Conservation (phyloP, 2,329 filamentous ascomycete genomes). For the Colletotrichum shisoi region DNA sequence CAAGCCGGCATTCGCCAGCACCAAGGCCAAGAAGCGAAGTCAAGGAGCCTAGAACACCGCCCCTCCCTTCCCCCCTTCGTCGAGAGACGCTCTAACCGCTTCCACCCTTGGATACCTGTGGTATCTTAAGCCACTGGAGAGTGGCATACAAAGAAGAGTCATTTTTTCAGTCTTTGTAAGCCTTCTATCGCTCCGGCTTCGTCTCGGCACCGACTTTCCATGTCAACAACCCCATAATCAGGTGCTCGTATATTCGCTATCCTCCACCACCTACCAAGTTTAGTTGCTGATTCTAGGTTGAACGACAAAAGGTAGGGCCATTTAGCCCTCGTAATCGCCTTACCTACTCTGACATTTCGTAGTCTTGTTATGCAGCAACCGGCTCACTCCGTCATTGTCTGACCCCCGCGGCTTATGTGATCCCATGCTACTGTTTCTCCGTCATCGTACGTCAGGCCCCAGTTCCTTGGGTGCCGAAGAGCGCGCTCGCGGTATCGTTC, state of each 20-base stretch:
- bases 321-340: slow-evolving; percentile 10
- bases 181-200: neutral
- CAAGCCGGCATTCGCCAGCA: slow-evolving; percentile 37
- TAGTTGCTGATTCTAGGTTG: neutral
- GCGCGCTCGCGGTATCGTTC: slow-evolving; percentile 11
- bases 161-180: neutral
- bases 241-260: neutral
- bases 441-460: slow-evolving; percentile 40
- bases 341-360: slow-evolving; percentile 24
- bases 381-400: slow-evolving; percentile 22
- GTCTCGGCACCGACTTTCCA: neutral
- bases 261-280: neutral
- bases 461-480: slow-evolving; percentile 29
- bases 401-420: slow-evolving; percentile 31
- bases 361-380: slow-evolving; percentile 12
- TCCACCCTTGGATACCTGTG: slow-evolving; percentile 29
- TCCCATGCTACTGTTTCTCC: slow-evolving; percentile 31
- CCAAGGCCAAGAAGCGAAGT: slow-evolving; percentile 25
- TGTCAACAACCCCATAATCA: neutral
- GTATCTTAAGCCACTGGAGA: slow-evolving; percentile 18
- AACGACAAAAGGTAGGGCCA: neutral
- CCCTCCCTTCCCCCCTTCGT: slow-evolving; percentile 16
- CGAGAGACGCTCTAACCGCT: slow-evolving; percentile 32
- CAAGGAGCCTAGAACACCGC: slow-evolving; percentile 35
- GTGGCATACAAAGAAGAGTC: neutral